phyloP scores from a whole-genome alignment of 2,329 filamentous ascomycete genomes.

The Dactylellina parvicollis region DNA sequence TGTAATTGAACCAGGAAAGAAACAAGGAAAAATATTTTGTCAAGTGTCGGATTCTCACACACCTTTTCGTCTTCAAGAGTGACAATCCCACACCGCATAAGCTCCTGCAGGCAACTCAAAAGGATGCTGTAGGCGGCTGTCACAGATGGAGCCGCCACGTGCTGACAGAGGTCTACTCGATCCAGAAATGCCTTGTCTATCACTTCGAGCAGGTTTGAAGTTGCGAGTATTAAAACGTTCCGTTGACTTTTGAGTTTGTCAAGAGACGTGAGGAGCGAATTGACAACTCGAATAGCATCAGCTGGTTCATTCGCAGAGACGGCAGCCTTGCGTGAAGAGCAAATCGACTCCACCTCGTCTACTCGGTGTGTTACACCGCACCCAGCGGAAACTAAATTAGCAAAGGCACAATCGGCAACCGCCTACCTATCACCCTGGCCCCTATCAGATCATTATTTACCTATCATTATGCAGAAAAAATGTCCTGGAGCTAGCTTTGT shows the following conservation, averaged over 20 bases:
- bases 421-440: not conserved
- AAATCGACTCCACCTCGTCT: conserved; percentile 58
- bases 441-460: not conserved
- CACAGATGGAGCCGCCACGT: conserved; percentile 55
- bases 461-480: conserved; percentile 48
- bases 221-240: conserved; percentile 57
- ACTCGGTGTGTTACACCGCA: conserved; percentile 5
- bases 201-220: conserved; percentile 57
- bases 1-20: conserved; percentile 33
- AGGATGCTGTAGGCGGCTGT: conserved; percentile 57
- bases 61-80: conserved; percentile 53
- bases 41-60: conserved; percentile 15
- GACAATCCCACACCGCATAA: conserved; percentile 57
- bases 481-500: conserved; percentile 17
- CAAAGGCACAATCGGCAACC: conserved; percentile 32
- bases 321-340: conserved; percentile 55
- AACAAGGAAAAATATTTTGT: conserved; percentile 16
- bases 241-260: conserved; percentile 56
- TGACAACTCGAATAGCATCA: conserved; percentile 58
- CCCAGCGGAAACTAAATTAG: conserved; percentile 24
- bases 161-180: conserved; percentile 56
- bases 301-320: conserved; percentile 56
- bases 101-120: conserved; percentile 55
- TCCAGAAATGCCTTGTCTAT: conserved; percentile 58
- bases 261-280: conserved; percentile 57